Base-by-base conservation (phyloP, 768 basidiomycete species). In the Crucibulum laeve region DNA sequence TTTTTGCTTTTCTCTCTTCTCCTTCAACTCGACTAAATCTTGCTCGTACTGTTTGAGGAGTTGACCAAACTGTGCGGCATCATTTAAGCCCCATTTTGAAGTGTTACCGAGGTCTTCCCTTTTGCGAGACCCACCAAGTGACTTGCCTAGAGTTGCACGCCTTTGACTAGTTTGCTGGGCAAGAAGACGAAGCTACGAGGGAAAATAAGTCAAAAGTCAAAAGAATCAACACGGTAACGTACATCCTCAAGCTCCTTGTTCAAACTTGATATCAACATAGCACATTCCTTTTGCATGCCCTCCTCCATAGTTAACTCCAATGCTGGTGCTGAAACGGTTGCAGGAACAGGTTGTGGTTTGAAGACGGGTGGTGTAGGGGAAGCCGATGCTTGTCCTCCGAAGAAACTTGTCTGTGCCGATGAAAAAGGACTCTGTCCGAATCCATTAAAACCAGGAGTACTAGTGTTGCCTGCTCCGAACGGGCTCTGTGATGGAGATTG, bases 201-300 rank as follows among this genome's bases (percentile, higher is more conserved):
- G 5, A 51, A 18, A 28, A 14, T 30, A 39, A 36, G 40, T 25
- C 21, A 19, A 28, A 18, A 35, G 39, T 33, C 4, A 43, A 15
- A 25, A 42, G 11, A 44, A 25, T 3, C 14, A 34, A 43, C 32
- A 44, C 35, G 44, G 25, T 32, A 30, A 69, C 81, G 53, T 56
- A 90, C 90, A 30, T 70, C 63, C 19, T 77, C 65, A 0, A 92
- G 60, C 47, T 89, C 85, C 26, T 63, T 68, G 2, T 49, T 56
- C 30, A 88, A 57, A 10, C 57, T 62, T 1, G 49, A 43, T 32
- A 82, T 67, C 25, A 91, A 65, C 25, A 68, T 36, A 2, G 57
- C 51, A 49, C 83, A 83, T 54, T 90, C 82, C 14, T 71, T 69
- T 52, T 87, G 84, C 76, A 91, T 78, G 7, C 83, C 81, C 42